phyloP scores from a whole-genome alignment of 2,329 filamentous ascomycete species.

The Exophiala xenobiotica region DNA sequence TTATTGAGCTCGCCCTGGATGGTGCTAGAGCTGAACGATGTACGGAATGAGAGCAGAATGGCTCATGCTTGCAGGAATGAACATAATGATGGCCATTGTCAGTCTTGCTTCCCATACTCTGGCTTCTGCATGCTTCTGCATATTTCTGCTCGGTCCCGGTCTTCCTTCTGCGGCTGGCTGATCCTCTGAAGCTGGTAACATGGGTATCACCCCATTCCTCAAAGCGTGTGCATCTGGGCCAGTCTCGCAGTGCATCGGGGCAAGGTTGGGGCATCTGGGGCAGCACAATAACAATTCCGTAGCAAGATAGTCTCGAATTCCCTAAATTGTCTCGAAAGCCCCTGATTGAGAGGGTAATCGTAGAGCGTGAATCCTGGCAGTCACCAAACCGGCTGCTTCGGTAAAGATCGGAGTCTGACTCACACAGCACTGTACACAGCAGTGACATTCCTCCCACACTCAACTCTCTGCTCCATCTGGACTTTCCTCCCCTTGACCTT shows the following conservation, averaged over 20 bases:
- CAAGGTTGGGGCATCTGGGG: too few relatives aligned
- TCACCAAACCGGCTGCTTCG: not conserved
- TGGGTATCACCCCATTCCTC: too few relatives aligned
- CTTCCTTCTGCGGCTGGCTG: not conserved
- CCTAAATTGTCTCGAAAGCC: not conserved
- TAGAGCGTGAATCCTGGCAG: not conserved
- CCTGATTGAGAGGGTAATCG: not conserved
- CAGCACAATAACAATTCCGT: not conserved
- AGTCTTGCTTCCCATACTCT: too few relatives aligned
- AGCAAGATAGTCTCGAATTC: not conserved
- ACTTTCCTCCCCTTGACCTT: constrained; percentile 68
- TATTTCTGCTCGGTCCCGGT: too few relatives aligned
- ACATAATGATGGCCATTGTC: too few relatives aligned
- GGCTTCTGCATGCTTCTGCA: too few relatives aligned
- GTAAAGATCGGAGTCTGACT: not conserved
- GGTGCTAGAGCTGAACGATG: not conserved
- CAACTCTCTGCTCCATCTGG: constrained; percentile 79
- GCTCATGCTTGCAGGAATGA: too few relatives aligned
- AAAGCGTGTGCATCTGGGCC: too few relatives aligned
- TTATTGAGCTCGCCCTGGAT: not conserved
- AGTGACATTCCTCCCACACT: constrained; percentile 79
- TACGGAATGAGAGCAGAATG: too few relatives aligned
- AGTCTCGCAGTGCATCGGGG: too few relatives aligned
- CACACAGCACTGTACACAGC: constrained; percentile 73
- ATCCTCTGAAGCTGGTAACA: not conserved